Evolutionary conservation across 352 stramenopile genomes (phyloP).

Genomic region (Pythium chondricola): DNA sequence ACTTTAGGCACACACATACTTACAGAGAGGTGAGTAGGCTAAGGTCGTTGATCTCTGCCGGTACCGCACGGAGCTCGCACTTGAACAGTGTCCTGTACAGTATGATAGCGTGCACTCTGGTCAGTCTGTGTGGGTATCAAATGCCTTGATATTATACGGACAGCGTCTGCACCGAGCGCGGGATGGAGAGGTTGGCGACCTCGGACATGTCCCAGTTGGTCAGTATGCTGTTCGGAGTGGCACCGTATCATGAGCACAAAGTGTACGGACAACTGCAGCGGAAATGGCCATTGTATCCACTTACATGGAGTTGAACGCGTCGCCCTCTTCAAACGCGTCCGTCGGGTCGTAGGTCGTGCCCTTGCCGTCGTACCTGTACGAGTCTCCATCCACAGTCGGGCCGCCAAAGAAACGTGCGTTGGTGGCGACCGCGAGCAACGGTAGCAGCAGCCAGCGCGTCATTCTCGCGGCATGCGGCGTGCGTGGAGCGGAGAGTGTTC

Average conservation of each 20-base stretch:
- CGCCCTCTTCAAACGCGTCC: constrained; percentile 35
- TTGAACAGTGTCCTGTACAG: background rate
- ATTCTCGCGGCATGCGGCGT: background rate
- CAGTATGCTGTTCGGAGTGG: constrained; percentile 26
- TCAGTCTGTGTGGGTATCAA: background rate
- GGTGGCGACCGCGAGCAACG: too few relatives aligned
- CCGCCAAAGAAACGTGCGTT: constrained; percentile 30
- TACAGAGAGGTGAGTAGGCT: background rate
- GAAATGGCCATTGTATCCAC: background rate
- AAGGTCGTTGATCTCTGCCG: background rate
- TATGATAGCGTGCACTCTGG: background rate
- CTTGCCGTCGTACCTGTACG: constrained; percentile 50
- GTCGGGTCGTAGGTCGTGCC: constrained; percentile 35
- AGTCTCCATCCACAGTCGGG: constrained; percentile 36
- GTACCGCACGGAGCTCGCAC: background rate
- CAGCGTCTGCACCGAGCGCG: constrained; percentile 43
- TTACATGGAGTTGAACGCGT: constrained; percentile 48
- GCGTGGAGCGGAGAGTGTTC: background rate
- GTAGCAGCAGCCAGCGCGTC: background rate
- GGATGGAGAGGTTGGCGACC: constrained; percentile 34
- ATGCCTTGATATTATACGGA: constrained; percentile 6
- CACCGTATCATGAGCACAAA: background rate
- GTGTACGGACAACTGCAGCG: background rate
- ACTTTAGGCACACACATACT: too few relatives aligned
- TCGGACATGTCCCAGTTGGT: constrained; percentile 56